Base-by-base conservation (phyloP, 2,329 filamentous ascomycete genomes). In the Trichophyton benhamiae region DNA sequence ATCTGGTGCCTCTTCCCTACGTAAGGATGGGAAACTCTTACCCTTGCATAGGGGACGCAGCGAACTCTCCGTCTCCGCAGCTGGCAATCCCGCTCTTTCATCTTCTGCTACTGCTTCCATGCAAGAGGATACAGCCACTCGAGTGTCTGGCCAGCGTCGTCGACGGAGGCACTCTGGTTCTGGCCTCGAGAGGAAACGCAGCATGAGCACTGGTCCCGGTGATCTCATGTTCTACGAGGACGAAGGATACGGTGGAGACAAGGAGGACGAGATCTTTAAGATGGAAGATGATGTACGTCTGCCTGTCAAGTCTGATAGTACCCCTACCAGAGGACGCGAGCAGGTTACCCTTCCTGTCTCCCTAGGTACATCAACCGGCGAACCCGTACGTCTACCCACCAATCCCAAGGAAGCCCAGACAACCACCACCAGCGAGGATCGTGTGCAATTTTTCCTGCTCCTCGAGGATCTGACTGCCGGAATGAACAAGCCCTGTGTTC, bases 401-500 rank as follows among this genome's bases (percentile, higher is more conserved):
- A 91, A 91, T 67, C 88, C 88, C 1, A 90, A 90, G 72, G 87
- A 90, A 70, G 87, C 87, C 0, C 86, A 88, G 68, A 68, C 72
- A 6, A 55, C 52, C 9, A 69, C 72, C 25, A 70, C 69, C 13
- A 70, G 72, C 22, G 76, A 77, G 58, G 75, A 79, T 60, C 85
- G 92, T 36, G 88, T 95, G 3, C 89, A 96, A 68, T 95, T 92
- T 71, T 99, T 99, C 71, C 78, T 99, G 13, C 80, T 99, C 0
- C 78, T 99, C 8, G 94, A 99, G 74, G 94, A 99, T 72, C 81
- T 99, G 57, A 99, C 94, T 0, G 89, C 92, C 1, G 92, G 92
- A 38, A 97, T 99, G 94, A 91, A 90, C 71, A 86, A 88, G 58
- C 94, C 94, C 3, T 97, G 94, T 75, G 95, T 99, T 63, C 87